Base-by-base conservation (phyloP, 768 basidiomycete species). In the Termitomyces sp. region DNA sequence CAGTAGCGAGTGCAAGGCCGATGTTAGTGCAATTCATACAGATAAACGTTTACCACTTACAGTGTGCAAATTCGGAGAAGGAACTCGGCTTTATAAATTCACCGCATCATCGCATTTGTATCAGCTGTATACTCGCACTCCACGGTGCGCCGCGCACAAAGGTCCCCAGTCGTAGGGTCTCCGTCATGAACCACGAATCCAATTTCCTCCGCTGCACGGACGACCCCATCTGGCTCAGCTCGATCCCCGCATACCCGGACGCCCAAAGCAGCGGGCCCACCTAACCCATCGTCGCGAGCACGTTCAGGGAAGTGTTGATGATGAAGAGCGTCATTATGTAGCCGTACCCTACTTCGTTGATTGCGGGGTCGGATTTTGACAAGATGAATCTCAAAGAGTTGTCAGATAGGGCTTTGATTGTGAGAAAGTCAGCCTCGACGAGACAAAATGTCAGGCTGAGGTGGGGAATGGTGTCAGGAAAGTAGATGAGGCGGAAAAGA, bases 241-340 rank as follows among this genome's bases (percentile, higher is more conserved):
- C 84, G 26, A 86, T 65, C 58, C 77, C 76, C 9, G 83, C 76
- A 61, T 79, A 75, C 0, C 72, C 82, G 3, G 76, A 74, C 1
- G 81, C 80, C 84, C 84, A 87, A 3, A 88, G 72, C 20, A 88
- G 70, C 8, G 86, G 88, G 1, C 87, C 87, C 4, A 87, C 81
- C 55, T 78, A n/a, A n/a, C n/a, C 74, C 56, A 88, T 72, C 14
- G 81, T 82, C 0, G 75, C 66, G 44, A 83, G 68, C 26, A 81
- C 72, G 61, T 84, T 81, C 57, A 78, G 67, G 5, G 83, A 82
- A 5, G 83, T 85, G 69, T 85, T 83, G 66, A 86, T 83, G 73
- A 85, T 86, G 70, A 84, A 87, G 14, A 85, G 73, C 26, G 84
- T 87, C 16, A 86, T 77, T 59, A 88, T 75, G 60, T 73, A 83